phyloP scores from a whole-genome alignment of 495 filamentous ascomycete genomes.

The Podospora appendiculata region DNA sequence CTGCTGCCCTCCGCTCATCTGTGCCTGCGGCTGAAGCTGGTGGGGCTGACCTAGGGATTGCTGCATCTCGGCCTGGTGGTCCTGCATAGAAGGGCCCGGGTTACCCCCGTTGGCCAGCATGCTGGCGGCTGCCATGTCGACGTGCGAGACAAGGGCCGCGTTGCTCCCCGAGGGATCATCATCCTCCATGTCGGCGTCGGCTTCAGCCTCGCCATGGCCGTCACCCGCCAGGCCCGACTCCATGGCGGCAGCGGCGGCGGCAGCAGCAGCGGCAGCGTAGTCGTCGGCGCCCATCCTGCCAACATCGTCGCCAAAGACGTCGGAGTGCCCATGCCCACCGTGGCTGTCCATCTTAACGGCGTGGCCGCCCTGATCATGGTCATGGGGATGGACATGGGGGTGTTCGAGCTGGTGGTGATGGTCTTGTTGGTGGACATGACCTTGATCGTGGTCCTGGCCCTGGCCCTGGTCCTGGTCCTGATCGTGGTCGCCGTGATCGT shows the following conservation, averaged over 20 bases:
- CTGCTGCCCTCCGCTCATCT: constrained; percentile 3
- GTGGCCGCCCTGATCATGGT: constrained; percentile 30
- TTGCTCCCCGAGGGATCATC: constrained; percentile 7
- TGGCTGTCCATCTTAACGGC: constrained; percentile 47
- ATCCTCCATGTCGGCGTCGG: constrained; percentile 24
- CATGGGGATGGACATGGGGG: constrained; percentile 1
- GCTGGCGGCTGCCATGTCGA: constrained; percentile 23
- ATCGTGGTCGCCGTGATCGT: background rate
- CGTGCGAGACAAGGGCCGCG: constrained; percentile 17
- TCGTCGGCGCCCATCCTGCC: constrained; percentile 33
- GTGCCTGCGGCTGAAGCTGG: constrained; percentile 17
- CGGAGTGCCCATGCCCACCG: constrained; percentile 32
- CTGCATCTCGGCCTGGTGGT: constrained; percentile 10
- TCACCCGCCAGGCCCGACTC: constrained; percentile 20
- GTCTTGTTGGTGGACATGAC: background rate
- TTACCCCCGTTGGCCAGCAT: constrained; percentile 21
- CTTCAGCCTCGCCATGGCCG: constrained; percentile 22
- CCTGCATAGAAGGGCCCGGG: constrained; percentile 9
- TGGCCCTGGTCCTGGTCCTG: constrained; percentile 7
- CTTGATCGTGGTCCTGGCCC: constrained; percentile 7
- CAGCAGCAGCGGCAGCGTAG: constrained; percentile 23
- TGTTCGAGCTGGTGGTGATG: background rate
- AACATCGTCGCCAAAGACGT: constrained; percentile 40
- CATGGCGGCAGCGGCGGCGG: constrained; percentile 29
- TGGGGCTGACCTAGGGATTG: constrained; percentile 3